Conservation (phyloP, 2,329 filamentous ascomycete genomes). For the Phaeosphaeria sp. region DNA sequence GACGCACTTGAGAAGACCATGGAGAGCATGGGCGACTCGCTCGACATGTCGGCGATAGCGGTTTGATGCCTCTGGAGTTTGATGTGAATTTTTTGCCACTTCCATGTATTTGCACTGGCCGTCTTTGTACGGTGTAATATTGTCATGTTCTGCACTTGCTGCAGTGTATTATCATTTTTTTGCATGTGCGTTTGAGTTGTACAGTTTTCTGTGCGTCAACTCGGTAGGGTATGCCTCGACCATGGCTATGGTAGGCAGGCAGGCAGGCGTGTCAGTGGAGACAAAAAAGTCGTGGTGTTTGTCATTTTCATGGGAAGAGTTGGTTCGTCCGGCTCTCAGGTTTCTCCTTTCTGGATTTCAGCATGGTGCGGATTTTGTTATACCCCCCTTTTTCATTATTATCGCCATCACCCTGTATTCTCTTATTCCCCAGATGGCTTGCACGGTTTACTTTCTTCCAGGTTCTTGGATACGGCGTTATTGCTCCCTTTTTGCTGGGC, state of each 20-base stretch:
- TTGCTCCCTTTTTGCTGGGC: too few relatives aligned
- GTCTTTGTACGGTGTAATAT: neutral
- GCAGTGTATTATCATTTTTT: slow-evolving; percentile 1
- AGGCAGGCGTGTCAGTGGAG: neutral
- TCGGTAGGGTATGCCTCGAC: neutral
- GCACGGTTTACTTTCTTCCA: too few relatives aligned
- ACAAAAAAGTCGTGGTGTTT: neutral
- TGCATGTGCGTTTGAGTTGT: neutral
- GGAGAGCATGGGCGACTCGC: slow-evolving; percentile 33
- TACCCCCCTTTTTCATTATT: neutral
- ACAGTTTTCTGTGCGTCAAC: neutral
- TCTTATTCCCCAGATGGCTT: neutral
- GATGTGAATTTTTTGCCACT: neutral
- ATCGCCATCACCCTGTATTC: neutral
- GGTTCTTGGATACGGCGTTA: neutral
- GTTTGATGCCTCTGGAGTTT: neutral
- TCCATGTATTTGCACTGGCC: neutral
- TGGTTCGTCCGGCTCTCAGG: too few relatives aligned
- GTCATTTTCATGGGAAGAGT: too few relatives aligned
- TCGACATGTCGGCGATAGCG: slow-evolving; percentile 24
- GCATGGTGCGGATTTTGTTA: neutral
- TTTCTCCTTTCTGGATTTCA: too few relatives aligned
- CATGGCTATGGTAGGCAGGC: neutral
- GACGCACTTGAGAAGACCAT: slow-evolving; percentile 42
- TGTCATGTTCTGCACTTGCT: neutral